Conservation (phyloP, 805 yeast species). For the Brettanomyces custersianus region DNA sequence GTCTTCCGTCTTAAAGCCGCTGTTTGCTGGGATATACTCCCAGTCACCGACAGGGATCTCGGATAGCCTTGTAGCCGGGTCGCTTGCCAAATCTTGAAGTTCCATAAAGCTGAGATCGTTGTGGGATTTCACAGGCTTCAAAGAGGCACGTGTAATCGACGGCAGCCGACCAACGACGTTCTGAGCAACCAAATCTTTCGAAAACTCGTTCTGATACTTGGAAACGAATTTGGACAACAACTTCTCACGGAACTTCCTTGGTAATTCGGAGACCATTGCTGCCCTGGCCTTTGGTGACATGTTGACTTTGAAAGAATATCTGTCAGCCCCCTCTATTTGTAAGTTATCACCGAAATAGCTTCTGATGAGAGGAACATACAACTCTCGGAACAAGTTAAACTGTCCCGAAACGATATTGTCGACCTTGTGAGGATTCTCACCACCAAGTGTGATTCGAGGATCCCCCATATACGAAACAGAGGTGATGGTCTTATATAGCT, state of each 20-base stretch:
- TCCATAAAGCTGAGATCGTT: conserved; percentile 18
- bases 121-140: conserved; percentile 11
- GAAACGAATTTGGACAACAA: conserved; percentile 23
- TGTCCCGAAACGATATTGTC: conserved; percentile 79
- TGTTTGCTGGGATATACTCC: conserved; percentile 23
- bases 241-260: conserved; percentile 36
- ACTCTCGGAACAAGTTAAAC: conserved; percentile 51
- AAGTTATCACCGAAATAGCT: conserved; percentile 29
- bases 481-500: conserved; percentile 70
- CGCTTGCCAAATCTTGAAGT: conserved; percentile 12
- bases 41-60: conserved; percentile 24
- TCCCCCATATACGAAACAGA: conserved; percentile 85
- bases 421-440: conserved; percentile 88
- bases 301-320: conserved; percentile 19
- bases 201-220: conserved; percentile 16
- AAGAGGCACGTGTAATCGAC: background rate
- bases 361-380: conserved; percentile 61
- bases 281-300: conserved; percentile 27
- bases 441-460: conserved; percentile 73
- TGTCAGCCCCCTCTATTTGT: conserved; percentile 11
- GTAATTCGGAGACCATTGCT: conserved; percentile 41
- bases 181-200: conserved; percentile 24
- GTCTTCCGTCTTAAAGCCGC: conserved; percentile 17
- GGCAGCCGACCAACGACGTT: conserved; percentile 10
- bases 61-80: conserved; percentile 10